Evolutionary conservation across 2,329 filamentous ascomycete genomes (phyloP).

Genomic region (Biscogniauxia marginata): DNA sequence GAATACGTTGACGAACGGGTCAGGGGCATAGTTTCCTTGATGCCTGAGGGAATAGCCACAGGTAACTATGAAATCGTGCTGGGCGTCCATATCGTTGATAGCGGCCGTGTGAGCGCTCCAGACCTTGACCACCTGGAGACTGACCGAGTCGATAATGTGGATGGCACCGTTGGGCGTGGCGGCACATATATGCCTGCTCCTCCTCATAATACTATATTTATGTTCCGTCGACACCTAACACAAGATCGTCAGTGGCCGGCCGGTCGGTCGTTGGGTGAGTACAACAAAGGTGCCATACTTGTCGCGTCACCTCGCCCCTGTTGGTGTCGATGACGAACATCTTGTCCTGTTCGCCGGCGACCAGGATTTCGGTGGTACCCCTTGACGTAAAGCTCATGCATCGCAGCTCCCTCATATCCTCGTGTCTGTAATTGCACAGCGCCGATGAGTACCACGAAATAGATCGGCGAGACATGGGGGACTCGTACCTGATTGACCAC

Average conservation of each 20-base stretch:
- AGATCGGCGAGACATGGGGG: not conserved
- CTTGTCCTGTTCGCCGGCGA: slow-evolving; percentile 79
- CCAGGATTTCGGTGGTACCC: slow-evolving; percentile 77
- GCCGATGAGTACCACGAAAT: slow-evolving; percentile 9
- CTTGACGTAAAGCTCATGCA: slow-evolving; percentile 97
- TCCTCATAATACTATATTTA: slow-evolving; percentile 90
- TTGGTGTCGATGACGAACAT: slow-evolving; percentile 76
- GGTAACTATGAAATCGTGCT: slow-evolving; percentile 91
- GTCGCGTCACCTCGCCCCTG: slow-evolving; percentile 70
- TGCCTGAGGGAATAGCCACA: slow-evolving; percentile 90
- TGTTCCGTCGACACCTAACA: slow-evolving; percentile 65
- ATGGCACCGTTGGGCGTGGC: slow-evolving; percentile 81
- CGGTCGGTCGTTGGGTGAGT: not conserved
- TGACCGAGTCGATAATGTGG: slow-evolving; percentile 79
- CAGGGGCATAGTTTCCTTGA: slow-evolving; percentile 75
- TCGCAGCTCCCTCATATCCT: slow-evolving; percentile 79
- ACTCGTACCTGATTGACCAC: slow-evolving; percentile 78
- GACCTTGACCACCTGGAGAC: slow-evolving; percentile 74
- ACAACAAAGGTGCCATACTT: slow-evolving; percentile 41
- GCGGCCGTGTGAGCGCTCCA: slow-evolving; percentile 89
- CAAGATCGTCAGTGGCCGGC: not conserved
- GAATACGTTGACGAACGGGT: slow-evolving; percentile 92
- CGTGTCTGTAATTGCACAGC: slow-evolving; percentile 46
- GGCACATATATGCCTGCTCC: slow-evolving; percentile 85
- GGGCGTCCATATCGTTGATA: slow-evolving; percentile 96